Percentiles rank a stretch among this genome's conserved stretches.
phyloP scores from a whole-genome alignment of 2,329 filamentous ascomycete genomes.

The Hypoxylon rubiginosum region DNA sequence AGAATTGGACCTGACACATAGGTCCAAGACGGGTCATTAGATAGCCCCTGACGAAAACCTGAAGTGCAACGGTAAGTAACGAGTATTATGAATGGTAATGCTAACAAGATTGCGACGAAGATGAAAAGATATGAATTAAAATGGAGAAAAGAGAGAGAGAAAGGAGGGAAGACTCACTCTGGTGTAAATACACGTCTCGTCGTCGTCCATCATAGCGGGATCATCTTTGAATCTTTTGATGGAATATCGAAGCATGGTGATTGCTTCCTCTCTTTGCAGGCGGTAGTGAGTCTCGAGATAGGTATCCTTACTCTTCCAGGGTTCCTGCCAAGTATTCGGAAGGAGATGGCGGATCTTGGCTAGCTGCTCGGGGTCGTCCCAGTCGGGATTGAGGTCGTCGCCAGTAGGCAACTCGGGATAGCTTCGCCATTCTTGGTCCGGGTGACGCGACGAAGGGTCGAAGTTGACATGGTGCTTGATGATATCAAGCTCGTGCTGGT shows the following conservation, averaged over 20 bases:
- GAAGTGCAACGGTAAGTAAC: conserved; percentile 5
- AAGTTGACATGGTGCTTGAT: conserved; percentile 41
- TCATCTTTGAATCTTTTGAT: conserved; percentile 67
- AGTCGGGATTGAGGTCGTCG: conserved; percentile 63
- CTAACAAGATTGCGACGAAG: background rate
- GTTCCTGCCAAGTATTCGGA: conserved; percentile 66
- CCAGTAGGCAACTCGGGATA: conserved; percentile 68
- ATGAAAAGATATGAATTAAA: background rate
- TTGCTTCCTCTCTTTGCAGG: conserved; percentile 80
- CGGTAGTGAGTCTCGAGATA: conserved; percentile 83
- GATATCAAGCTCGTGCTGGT: conserved; percentile 28
- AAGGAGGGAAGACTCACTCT: conserved; percentile 63
- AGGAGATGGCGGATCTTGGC: conserved; percentile 55
- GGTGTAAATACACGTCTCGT: conserved; percentile 75
- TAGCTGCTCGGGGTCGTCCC: conserved; percentile 39
- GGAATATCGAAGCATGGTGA: conserved; percentile 76
- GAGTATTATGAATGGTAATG: background rate
- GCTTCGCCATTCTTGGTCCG: conserved; percentile 51
- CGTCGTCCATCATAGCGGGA: conserved; percentile 69
- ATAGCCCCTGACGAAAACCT: conserved; percentile 77
- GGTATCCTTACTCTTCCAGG: conserved; percentile 71
- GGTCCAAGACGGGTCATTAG: conserved; percentile 73
- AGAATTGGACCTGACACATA: conserved; percentile 78
- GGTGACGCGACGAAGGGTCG: conserved; percentile 9
- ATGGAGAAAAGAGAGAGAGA: conserved; percentile 3